Conservation (phyloP, 2,329 filamentous ascomycete species). For the Niveomyces coronatus region DNA sequence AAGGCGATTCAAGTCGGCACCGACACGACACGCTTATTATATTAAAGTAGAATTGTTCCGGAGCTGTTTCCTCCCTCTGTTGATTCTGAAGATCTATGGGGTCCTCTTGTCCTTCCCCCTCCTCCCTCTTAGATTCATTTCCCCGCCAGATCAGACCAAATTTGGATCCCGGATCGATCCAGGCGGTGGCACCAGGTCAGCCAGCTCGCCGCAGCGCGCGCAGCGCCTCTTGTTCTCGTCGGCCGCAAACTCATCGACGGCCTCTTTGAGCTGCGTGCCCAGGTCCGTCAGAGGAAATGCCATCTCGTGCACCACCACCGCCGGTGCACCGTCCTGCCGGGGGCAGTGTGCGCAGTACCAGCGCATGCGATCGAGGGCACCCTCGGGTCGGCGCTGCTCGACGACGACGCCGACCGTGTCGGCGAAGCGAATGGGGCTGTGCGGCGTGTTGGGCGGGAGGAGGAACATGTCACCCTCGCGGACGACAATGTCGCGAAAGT, state of each 20-base stretch:
- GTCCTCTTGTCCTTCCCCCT: too few relatives aligned
- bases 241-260: conserved; percentile 70
- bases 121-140: too few relatives aligned
- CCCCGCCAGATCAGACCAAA: too few relatives aligned
- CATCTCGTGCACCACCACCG: conserved; percentile 70
- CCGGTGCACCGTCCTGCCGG: too few relatives aligned
- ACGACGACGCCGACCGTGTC: conserved; percentile 90
- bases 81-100: too few relatives aligned
- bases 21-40: too few relatives aligned
- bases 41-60: too few relatives aligned
- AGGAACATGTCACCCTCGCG: conserved; percentile 90
- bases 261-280: conserved; percentile 88
- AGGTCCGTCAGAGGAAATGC: conserved; percentile 82
- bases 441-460: conserved; percentile 85
- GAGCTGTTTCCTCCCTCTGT: too few relatives aligned
- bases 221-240: conserved; percentile 63
- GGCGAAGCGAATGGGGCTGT: conserved; percentile 89
- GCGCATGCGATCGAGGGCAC: conserved; percentile 64
- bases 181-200: conserved; percentile 55
- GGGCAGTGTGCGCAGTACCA: conserved; percentile 75
- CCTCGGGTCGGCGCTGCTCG: conserved; percentile 68
- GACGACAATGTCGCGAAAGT: conserved; percentile 81
- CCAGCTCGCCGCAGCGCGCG: conserved; percentile 63
- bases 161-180: conserved; percentile 53
- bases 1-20: too few relatives aligned